These are phyloP conservation scores for Fusarium bulbicola DNA, from an alignment of 2,329 filamentous ascomycete genomes.

Conservation along the genomic window DNA sequence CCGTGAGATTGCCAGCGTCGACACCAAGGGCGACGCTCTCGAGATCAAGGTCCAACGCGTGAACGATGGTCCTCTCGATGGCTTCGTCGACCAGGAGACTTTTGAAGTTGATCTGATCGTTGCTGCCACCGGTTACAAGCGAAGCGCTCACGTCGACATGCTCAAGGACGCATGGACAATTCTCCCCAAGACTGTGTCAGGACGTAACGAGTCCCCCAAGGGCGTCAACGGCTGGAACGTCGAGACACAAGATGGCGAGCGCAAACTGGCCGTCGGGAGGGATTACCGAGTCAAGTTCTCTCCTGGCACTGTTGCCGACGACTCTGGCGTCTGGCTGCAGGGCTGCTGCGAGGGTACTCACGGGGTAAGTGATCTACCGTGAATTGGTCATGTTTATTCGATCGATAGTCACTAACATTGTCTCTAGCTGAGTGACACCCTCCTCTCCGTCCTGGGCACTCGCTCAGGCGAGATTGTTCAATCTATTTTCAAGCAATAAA, in stretches of 20 bases:
- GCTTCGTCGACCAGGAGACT: slow-evolving; percentile 60
- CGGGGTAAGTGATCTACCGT: slow-evolving; percentile 70
- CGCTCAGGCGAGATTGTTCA: slow-evolving; percentile 81
- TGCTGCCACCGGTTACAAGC: slow-evolving; percentile 85
- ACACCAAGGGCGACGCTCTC: slow-evolving; percentile 61
- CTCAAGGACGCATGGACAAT: slow-evolving; percentile 73
- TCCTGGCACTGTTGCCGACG: slow-evolving; percentile 71
- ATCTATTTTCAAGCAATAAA: slow-evolving; percentile 68
- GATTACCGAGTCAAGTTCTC: slow-evolving; percentile 83
- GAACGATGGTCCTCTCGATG: slow-evolving; percentile 52
- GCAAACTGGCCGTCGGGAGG: slow-evolving; percentile 72
- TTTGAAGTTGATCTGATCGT: slow-evolving; percentile 84
- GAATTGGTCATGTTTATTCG: neutral
- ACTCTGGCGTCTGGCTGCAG: slow-evolving; percentile 89
- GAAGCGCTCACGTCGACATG: slow-evolving; percentile 81
- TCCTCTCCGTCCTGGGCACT: slow-evolving; percentile 80
- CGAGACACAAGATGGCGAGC: slow-evolving; percentile 49
- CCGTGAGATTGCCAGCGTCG: slow-evolving; percentile 71
- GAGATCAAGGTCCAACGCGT: slow-evolving; percentile 66
- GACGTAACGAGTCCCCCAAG: slow-evolving; percentile 45
- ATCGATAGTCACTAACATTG: slow-evolving; percentile 28
- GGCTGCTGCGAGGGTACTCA: slow-evolving; percentile 94
- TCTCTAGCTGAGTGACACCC: slow-evolving; percentile 76
- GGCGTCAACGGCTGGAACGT: slow-evolving; percentile 54
- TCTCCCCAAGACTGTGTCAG: slow-evolving; percentile 62